Evolutionary conservation across 495 filamentous ascomycete genomes (phyloP), one percentile per base, ranked within the genome.

Genomic region (Hypoxylon rickii): DNA sequence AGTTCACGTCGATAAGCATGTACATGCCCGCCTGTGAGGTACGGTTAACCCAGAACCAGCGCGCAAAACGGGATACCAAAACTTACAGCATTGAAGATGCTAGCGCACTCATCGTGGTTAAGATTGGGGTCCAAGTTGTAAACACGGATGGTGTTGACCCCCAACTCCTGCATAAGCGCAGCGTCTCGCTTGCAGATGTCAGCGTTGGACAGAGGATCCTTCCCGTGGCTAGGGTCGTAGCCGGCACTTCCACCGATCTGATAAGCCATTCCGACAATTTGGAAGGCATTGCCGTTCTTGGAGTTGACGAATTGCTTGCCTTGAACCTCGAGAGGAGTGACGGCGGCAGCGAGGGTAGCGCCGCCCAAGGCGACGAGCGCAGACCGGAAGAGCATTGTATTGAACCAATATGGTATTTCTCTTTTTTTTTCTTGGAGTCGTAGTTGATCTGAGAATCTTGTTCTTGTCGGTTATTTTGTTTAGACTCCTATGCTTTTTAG

Each of bases 181-280:
- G 94, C 93, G 79, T 97, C 93, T 42, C 93, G 86, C 61, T 93
- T 73, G 76, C 93, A 97, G 46, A 82, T 76, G 21, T 85, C 80
- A 18, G 75, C 78, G 68, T 96, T 79, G 64, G 81, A 90, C 42
- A 97, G 77, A 41, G 92, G 86, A 70, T 97, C 93, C 36, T 77
- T 68, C 10, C 78, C 76, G 15, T 65, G 55, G 6, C 68, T 73
- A 7, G 82, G 79, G 61, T 85, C 79, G 74, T 95, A 96, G 36
- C 84, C 92, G n/a, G 83, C 78, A 44, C 86, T 83, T 66, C 92
- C 93, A 64, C 91, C 92, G 20, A 93, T 93, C 75, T 97, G 93
- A 75, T 96, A 96, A 76, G 92, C 93, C 44, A 96, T 83, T 63
- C 93, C 93, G 40, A 97, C 80, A 50, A 97, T 85, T 75, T 94